These are phyloP conservation scores for Termitomyces sp. DNA, from an alignment of 768 basidiomycete species.

Conservation along the genomic window DNA sequence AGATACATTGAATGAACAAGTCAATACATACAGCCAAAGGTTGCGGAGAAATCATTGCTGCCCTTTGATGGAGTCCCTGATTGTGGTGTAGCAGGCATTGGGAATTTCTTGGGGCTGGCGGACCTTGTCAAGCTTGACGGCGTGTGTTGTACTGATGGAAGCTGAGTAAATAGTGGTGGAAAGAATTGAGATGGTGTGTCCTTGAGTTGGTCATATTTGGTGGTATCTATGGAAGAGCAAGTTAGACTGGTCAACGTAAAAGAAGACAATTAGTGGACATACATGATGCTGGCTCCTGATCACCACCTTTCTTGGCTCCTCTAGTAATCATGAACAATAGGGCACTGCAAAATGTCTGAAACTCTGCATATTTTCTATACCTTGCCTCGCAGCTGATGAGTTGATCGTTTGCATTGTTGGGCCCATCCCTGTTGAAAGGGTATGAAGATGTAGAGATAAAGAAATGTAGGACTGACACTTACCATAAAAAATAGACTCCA, in stretches of 20 bases:
- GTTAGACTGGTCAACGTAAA: background rate
- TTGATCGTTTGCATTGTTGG: background rate
- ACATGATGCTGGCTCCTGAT: background rate
- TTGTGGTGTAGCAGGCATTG: too few species aligned
- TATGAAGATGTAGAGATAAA: background rate
- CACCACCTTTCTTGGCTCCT: background rate
- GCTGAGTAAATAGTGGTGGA: background rate
- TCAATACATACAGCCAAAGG: background rate
- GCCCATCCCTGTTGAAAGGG: background rate
- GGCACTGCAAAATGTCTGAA: background rate
- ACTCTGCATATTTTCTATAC: background rate
- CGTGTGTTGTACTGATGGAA: background rate
- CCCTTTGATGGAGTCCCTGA: too few species aligned
- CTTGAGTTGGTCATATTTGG: background rate
- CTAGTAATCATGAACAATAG: background rate
- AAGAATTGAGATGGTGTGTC: background rate
- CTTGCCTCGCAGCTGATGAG: background rate
- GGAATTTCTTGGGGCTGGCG: too few species aligned
- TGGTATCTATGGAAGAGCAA: background rate
- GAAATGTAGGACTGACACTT: background rate
- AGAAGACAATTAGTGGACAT: background rate
- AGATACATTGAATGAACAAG: background rate
- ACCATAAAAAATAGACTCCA: background rate
- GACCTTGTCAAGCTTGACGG: background rate
- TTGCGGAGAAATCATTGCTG: background rate